Evolutionary conservation across 768 basidiomycete species (phyloP).

Genomic region (Amanita thiersii): DNA sequence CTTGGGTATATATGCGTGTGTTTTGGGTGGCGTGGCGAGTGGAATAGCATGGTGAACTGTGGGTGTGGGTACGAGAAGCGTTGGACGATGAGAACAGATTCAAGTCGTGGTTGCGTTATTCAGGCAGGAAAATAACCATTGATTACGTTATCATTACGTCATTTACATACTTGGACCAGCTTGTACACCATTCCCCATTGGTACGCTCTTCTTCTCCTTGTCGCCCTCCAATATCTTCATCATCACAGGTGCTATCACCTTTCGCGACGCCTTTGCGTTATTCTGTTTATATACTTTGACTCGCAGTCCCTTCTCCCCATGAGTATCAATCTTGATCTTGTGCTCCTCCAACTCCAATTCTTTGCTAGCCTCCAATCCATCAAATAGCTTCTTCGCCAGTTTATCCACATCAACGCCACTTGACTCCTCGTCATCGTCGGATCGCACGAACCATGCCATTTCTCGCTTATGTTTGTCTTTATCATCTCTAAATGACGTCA

Average conservation of each 20-base stretch:
- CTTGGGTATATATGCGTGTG: too few species aligned
- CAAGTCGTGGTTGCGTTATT: too few species aligned
- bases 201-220: too few species aligned
- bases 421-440: conserved; percentile 5
- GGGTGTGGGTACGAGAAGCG: too few species aligned
- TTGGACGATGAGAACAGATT: too few species aligned
- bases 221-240: conserved; percentile 51
- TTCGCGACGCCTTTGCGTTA: conserved; percentile 55
- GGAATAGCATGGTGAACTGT: too few species aligned
- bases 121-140: too few species aligned
- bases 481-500: conserved; percentile 81
- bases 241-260: conserved; percentile 59
- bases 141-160: too few species aligned
- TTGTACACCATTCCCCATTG: too few species aligned
- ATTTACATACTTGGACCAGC: too few species aligned
- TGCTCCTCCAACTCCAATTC: conserved; percentile 46
- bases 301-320: conserved; percentile 21
- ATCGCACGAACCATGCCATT: conserved; percentile 52
- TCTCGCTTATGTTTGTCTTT: conserved; percentile 59
- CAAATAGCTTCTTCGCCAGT: conserved; percentile 43
- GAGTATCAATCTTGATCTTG: conserved; percentile 30
- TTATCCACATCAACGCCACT: conserved; percentile 27
- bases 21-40: too few species aligned
- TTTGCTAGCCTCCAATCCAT: conserved; percentile 48
- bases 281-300: conserved; percentile 58